Evolutionary conservation across 768 basidiomycete genomes (phyloP).

Genomic region (Phanerodontia chrysosporium): DNA sequence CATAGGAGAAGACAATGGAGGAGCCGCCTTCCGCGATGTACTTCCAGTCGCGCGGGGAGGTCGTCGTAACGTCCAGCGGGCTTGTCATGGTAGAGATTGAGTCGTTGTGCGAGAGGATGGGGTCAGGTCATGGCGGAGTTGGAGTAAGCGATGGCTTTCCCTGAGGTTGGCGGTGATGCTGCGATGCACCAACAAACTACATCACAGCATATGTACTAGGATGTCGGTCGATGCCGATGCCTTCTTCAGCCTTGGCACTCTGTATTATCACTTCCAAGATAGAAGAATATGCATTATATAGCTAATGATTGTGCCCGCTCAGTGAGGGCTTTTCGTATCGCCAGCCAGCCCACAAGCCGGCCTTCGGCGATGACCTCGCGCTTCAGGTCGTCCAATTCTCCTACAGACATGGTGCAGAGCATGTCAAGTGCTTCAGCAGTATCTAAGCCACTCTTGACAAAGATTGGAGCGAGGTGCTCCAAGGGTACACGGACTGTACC

Average conservation of each 20-base stretch:
- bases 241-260: no score
- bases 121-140: no score
- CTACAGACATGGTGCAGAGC: neutral
- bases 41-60: slow-evolving; percentile 56
- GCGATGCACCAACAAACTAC: no score
- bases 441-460: neutral
- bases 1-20: slow-evolving; percentile 83
- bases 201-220: no score
- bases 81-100: neutral
- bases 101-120: neutral
- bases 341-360: neutral
- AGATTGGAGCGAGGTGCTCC: neutral
- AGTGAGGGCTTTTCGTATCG: neutral
- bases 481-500: neutral
- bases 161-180: no score
- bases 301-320: neutral
- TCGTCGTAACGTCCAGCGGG: slow-evolving; percentile 20
- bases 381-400: neutral
- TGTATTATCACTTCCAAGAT: no score
- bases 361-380: neutral
- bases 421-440: neutral
- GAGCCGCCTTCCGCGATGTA: slow-evolving; percentile 94
- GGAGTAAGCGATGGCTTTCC: no score
- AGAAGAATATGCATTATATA: no score
- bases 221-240: no score